phyloP scores from a whole-genome alignment of 345 rosid species.

The Eucalyptus erythrocorys region DNA sequence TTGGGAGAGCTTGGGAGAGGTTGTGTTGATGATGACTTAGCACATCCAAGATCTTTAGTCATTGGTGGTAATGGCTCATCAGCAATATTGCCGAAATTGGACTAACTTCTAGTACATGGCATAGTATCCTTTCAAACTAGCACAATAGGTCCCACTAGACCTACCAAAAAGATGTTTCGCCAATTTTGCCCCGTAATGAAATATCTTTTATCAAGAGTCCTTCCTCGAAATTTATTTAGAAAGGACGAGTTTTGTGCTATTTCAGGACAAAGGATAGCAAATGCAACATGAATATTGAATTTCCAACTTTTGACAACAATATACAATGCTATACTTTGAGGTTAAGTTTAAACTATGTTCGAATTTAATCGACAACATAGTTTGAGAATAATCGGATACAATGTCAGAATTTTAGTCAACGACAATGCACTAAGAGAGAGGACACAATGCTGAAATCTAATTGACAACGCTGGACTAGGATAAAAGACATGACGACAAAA shows the following conservation, averaged over 20 bases:
- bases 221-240: neutral
- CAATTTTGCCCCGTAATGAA: fast-evolving
- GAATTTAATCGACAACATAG: fast-evolving
- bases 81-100: neutral
- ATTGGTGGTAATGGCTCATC: neutral
- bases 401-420: neutral
- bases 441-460: no score
- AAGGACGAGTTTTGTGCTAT: neutral
- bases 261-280: neutral
- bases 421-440: no score
- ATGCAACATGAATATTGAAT: neutral
- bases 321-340: neutral
- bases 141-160: neutral
- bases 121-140: neutral
- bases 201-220: neutral
- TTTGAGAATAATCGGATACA: no score
- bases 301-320: neutral
- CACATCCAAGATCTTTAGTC: neutral
- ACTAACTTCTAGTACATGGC: neutral
- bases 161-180: neutral
- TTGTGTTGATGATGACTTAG: neutral
- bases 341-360: neutral
- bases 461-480: fast-evolving
- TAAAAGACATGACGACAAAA: no score
- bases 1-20: neutral